These are phyloP conservation scores for Fusarium sp. DNA, from an alignment of 2,329 filamentous ascomycete species.

Conservation along the genomic window DNA sequence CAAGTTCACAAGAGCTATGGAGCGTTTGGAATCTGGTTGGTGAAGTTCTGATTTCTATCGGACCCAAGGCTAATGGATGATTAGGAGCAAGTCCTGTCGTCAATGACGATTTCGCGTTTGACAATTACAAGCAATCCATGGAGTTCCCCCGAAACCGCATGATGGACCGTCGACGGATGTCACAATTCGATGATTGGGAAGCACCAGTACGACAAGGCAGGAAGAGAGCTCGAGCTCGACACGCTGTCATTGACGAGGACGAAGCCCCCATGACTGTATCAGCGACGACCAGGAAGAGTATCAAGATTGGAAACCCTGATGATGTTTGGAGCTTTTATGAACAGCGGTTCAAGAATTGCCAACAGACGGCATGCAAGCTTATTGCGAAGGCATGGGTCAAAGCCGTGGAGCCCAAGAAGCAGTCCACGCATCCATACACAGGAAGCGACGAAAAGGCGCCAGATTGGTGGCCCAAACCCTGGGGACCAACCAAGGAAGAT, in stretches of 20 bases:
- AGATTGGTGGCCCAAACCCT: conserved; percentile 74
- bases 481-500: conserved; percentile 63
- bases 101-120: conserved; percentile 50
- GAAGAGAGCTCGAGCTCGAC: conserved; percentile 53
- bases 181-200: conserved; percentile 52
- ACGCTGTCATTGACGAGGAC: conserved; percentile 56
- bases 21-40: conserved; percentile 57
- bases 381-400: conserved; percentile 83
- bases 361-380: conserved; percentile 78
- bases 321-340: conserved; percentile 72
- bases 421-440: conserved; percentile 79
- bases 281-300: conserved; percentile 55
- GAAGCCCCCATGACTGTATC: conserved; percentile 56
- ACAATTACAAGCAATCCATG: conserved; percentile 46
- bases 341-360: conserved; percentile 72
- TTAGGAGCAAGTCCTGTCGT: conserved; percentile 52
- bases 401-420: conserved; percentile 80
- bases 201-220: conserved; percentile 47
- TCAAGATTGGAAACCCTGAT: conserved; percentile 66
- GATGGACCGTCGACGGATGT: conserved; percentile 51
- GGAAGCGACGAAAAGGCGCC: conserved; percentile 72
- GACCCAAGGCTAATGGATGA: conserved; percentile 21
- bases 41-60: background rate
- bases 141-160: conserved; percentile 47
- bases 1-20: conserved; percentile 57